These are phyloP conservation scores for Eutrema salsugineum DNA, from an alignment of 441 rosid genomes.

Conservation along the genomic window DNA sequence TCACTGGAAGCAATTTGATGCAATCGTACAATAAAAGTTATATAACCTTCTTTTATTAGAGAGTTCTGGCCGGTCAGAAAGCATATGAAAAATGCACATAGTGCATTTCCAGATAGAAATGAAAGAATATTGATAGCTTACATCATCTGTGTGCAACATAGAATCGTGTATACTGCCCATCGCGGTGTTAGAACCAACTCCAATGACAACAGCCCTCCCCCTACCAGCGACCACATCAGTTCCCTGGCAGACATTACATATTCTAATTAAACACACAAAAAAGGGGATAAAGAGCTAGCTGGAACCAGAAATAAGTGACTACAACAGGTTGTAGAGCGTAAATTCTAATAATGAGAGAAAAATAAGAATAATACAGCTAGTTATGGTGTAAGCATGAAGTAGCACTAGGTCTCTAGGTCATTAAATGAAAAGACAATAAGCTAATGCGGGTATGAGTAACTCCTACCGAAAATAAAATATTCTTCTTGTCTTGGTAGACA, in stretches of 20 bases:
- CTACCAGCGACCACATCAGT: conserved; percentile 90
- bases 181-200: conserved; percentile 95
- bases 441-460: conserved; percentile 26
- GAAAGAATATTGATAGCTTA: conserved; percentile 35
- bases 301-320: neutral
- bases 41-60: neutral
- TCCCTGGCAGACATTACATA: conserved; percentile 66
- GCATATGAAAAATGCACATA: conserved; percentile 1
- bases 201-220: conserved; percentile 93
- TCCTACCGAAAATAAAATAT: conserved; percentile 92
- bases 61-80: neutral
- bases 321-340: neutral
- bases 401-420: neutral
- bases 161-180: conserved; percentile 99
- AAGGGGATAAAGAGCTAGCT: neutral
- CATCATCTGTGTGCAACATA: conserved; percentile 92
- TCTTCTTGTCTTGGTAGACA: conserved; percentile 99
- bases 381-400: neutral
- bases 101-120: conserved; percentile 14
- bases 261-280: neutral
- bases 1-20: neutral
- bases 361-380: neutral
- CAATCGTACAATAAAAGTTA: neutral
- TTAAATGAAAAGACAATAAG: neutral
- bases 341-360: conserved; percentile 10